Evolutionary conservation across 2,329 filamentous ascomycete genomes (phyloP), one percentile per base, ranked within the genome.

Genomic region (Pseudogymnoascus sp.): DNA sequence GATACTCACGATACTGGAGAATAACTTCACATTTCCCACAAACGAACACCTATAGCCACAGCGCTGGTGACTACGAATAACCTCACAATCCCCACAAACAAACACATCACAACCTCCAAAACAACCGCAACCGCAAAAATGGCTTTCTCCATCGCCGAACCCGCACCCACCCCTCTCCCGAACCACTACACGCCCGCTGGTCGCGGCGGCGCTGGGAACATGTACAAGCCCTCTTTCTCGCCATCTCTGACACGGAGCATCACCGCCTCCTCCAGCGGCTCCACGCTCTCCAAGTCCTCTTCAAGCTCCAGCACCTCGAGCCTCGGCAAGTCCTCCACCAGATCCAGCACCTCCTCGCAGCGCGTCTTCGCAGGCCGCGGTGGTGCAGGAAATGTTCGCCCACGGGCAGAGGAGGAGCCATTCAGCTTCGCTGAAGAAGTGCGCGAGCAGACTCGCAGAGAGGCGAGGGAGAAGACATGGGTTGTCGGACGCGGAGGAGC

Each of bases 381-480:
- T 3, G 72, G 72, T 25, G 72, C 70, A 14, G 72, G 72, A n/a
- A 74, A 74, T 65, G 71, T 73, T 46, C 69, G 68, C 62, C 56
- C 63, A 12, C 65, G 37, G 8, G 65, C 65, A 8, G 70, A 74
- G 61, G 68, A 66, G 21, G 64, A 71, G 11, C 66, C 70, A 14
- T 73, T 73, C 66, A 71, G 69, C 16, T 73, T 74, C 63, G 71
- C 73, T 40, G 72, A 73, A 34, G 72, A 73, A 46, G 66, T 74
- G 11, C 67, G 68, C 8, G 67, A 69, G 8, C 69, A 72, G 62
- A 62, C 62, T 18, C 70, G 69, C 23, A 68, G 71, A 21, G 71
- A 72, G 36, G 59, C 64, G 49, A 70, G 65, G 65, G 65, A 68
- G 61, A 68, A 66, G 61, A 60, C 66, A 5, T 72, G 64, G 63